phyloP scores from a whole-genome alignment of 441 rosid species.

The Arabidopsis hybrid region DNA sequence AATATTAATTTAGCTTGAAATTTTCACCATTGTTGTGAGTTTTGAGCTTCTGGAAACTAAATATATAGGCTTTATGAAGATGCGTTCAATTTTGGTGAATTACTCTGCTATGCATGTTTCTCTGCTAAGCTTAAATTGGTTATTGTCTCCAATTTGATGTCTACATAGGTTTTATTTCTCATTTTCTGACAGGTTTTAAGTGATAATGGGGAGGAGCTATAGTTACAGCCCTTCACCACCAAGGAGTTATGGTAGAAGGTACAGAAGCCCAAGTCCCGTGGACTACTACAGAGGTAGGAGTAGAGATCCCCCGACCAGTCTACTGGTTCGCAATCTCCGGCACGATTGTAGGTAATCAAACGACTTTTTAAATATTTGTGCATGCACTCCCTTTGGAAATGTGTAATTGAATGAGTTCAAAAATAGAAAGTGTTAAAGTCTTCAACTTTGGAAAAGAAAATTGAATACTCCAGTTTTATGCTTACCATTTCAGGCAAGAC shows the following conservation, averaged over 20 bases:
- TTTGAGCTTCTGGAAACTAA: background rate
- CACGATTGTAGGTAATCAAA: slow-evolving; percentile 73
- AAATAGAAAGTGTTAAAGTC: slow-evolving; percentile 4
- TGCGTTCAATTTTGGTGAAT: background rate
- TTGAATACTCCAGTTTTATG: background rate
- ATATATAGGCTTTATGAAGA: background rate
- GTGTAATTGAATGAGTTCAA: background rate
- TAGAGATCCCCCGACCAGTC: slow-evolving; percentile 85
- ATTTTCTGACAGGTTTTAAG: slow-evolving; percentile 7
- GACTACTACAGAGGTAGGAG: slow-evolving; percentile 55
- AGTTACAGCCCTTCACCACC: slow-evolving; percentile 92
- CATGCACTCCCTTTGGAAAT: background rate
- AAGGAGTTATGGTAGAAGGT: slow-evolving; percentile 67
- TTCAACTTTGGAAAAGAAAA: background rate
- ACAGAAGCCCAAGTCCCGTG: slow-evolving; percentile 73
- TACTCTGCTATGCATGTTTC: slow-evolving; percentile 14
- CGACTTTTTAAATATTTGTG: background rate
- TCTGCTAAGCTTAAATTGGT: background rate
- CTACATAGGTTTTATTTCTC: background rate
- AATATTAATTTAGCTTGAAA: background rate
- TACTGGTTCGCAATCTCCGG: slow-evolving; percentile 88
- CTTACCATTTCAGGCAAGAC: slow-evolving; percentile 65
- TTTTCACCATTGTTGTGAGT: background rate
- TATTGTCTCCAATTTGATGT: background rate
- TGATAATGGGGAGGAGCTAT: slow-evolving; percentile 65